A percentile compares a stretch with the other conserved stretches of the same genome.
These are phyloP conservation scores for Ogataea wickerhamii DNA, from an alignment of 805 yeast species.

Conservation along the genomic window DNA sequence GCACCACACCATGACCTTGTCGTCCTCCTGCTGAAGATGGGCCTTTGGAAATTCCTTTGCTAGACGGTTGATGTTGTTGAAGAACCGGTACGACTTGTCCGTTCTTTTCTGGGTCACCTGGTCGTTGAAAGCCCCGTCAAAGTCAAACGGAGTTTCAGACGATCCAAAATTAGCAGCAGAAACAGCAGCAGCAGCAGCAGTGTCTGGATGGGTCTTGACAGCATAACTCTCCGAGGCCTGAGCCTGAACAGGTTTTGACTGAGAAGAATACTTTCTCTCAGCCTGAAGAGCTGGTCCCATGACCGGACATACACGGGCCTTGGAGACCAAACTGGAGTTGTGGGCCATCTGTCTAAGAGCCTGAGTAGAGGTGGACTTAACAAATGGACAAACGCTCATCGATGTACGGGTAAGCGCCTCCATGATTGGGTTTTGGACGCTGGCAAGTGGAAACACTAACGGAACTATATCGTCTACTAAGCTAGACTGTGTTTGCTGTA, in stretches of 20 bases:
- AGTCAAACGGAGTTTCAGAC: constrained; percentile 61
- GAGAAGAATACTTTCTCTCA: constrained; percentile 42
- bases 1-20: constrained; percentile 98
- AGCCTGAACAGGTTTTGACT: constrained; percentile 44
- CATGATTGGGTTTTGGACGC: constrained; percentile 43
- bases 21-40: constrained; percentile 68
- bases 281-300: constrained; percentile 72
- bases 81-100: constrained; percentile 92
- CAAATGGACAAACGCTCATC: constrained; percentile 78
- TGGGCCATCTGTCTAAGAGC: constrained; percentile 56
- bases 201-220: constrained; percentile 15
- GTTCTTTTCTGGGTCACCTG: constrained; percentile 71
- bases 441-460: too few relatives aligned
- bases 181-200: constrained; percentile 33
- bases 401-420: constrained; percentile 77
- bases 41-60: constrained; percentile 94
- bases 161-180: constrained; percentile 30
- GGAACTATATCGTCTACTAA: too few relatives aligned
- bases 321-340: constrained; percentile 42
- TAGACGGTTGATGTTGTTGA: constrained; percentile 94
- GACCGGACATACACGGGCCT: constrained; percentile 83
- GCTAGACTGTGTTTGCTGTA: too few relatives aligned
- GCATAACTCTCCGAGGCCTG: constrained; percentile 38
- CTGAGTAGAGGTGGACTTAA: constrained; percentile 52
- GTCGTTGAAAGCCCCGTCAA: constrained; percentile 59